Percentiles rank a stretch among this genome's conserved stretches.
Conservation (phyloP, 139 green algal genomes). For the Tetradesmus obliquus region DNA sequence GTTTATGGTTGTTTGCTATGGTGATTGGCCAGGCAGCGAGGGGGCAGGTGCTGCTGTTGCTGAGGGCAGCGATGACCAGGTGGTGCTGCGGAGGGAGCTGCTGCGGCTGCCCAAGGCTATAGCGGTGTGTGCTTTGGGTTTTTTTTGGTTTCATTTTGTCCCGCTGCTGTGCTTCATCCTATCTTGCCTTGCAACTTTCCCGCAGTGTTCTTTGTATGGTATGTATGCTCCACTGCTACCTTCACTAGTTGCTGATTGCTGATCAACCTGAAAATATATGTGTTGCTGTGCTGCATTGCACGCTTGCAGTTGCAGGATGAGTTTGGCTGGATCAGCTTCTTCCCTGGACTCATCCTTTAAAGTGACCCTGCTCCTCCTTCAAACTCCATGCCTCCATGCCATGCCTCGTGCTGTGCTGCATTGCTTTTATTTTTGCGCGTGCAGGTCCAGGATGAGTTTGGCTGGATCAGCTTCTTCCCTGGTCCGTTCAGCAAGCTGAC, state of each 20-base stretch:
- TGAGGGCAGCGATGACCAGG: neutral
- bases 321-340: constrained; percentile 81
- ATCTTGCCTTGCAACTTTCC: too few species aligned
- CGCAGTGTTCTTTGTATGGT: too few species aligned
- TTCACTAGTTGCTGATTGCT: too few species aligned
- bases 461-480: constrained; percentile 85
- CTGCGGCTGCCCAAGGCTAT: too few species aligned
- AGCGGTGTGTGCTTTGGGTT: too few species aligned
- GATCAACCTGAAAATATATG: neutral
- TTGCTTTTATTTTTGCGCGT: neutral
- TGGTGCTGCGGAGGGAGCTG: too few species aligned
- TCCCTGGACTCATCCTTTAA: constrained; percentile 59
- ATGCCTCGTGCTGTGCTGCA: neutral
- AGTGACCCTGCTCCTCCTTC: neutral
- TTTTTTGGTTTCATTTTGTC: too few species aligned
- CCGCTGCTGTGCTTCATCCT: too few species aligned
- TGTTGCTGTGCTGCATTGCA: neutral
- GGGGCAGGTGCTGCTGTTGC: neutral
- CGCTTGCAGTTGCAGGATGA: constrained; percentile 63
- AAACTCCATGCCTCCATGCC: neutral
- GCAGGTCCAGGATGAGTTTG: constrained; percentile 72
- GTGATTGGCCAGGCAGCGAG: too few species aligned
- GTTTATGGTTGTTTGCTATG: too few species aligned
- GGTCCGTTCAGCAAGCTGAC: constrained; percentile 54
- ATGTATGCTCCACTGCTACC: too few species aligned